Percentiles rank a stretch among this genome's conserved stretches.
These are phyloP conservation scores for Diatrype stigma DNA, from an alignment of 2,329 filamentous ascomycete genomes.

Conservation along the genomic window DNA sequence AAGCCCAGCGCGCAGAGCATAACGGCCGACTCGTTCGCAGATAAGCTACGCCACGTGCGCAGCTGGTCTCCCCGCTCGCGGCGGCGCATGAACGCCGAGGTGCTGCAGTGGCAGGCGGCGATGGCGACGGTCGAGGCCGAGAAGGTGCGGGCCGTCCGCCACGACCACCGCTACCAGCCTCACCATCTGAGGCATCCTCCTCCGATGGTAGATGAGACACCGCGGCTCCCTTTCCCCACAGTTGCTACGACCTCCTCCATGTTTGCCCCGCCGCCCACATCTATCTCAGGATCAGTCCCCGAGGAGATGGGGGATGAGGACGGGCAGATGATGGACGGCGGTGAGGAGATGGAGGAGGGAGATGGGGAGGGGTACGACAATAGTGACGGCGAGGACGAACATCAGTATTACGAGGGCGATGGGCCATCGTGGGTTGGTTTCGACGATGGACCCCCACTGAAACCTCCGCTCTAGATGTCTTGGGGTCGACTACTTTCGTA, in stretches of 20 bases:
- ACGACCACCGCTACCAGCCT: too few relatives aligned
- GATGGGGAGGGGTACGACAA: conserved; percentile 6
- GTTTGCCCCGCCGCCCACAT: neutral
- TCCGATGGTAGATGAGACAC: too few relatives aligned
- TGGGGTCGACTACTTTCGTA: too few relatives aligned
- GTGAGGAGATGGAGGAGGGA: conserved; percentile 1
- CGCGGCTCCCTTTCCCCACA: neutral
- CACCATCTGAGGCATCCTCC: too few relatives aligned
- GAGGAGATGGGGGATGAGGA: neutral
- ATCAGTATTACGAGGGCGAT: conserved; percentile 10
- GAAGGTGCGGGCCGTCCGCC: neutral
- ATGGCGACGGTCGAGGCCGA: conserved; percentile 25
- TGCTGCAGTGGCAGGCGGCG: conserved; percentile 25
- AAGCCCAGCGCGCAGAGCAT: conserved; percentile 7
- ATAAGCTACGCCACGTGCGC: conserved; percentile 19
- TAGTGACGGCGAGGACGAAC: conserved; percentile 7
- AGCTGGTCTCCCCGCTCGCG: conserved; percentile 20
- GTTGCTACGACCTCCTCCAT: neutral
- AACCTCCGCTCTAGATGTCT: conserved; percentile 10
- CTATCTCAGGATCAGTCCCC: neutral
- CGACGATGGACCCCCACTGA: conserved; percentile 10
- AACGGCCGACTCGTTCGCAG: conserved; percentile 15
- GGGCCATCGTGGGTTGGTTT: conserved; percentile 12
- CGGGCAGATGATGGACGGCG: neutral
- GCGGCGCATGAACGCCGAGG: conserved; percentile 20